Evolutionary conservation across 306 rosid genomes (phyloP).

Genomic region (Acmispon strigosus): DNA sequence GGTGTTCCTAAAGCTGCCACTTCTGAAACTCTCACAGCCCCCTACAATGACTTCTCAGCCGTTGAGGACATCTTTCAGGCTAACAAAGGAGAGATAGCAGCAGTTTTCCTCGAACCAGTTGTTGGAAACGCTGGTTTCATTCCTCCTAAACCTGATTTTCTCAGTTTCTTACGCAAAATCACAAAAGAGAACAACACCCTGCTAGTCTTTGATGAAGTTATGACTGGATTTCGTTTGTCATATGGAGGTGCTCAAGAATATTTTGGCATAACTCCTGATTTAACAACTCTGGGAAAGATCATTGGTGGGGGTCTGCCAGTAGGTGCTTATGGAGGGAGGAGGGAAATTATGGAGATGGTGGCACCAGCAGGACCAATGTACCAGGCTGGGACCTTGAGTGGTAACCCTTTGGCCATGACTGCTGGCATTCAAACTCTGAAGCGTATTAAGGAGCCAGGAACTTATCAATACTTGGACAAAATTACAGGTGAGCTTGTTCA

Average conservation of each 20-base stretch:
- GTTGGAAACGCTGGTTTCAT: slow-evolving; percentile 94
- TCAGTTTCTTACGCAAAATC: slow-evolving; percentile 53
- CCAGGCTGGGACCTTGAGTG: slow-evolving; percentile 93
- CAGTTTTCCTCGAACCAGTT: slow-evolving; percentile 81
- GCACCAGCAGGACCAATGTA: slow-evolving; percentile 98
- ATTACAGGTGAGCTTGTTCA: slow-evolving; percentile 68
- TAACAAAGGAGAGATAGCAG: slow-evolving; percentile 68
- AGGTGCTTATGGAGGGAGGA: slow-evolving; percentile 93
- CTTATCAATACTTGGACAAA: slow-evolving; percentile 64
- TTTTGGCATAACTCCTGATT: slow-evolving; percentile 78
- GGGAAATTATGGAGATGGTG: slow-evolving; percentile 92
- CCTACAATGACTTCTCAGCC: slow-evolving; percentile 64
- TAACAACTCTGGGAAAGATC: slow-evolving; percentile 84
- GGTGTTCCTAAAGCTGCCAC: slow-evolving; percentile 95
- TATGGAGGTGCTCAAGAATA: slow-evolving; percentile 96
- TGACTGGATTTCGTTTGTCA: slow-evolving; percentile 93
- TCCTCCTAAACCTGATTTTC: slow-evolving; percentile 65
- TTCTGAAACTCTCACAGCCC: slow-evolving; percentile 70
- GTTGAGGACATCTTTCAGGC: slow-evolving; percentile 63
- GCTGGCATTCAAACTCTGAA: slow-evolving; percentile 87
- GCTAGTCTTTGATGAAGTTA: slow-evolving; percentile 87
- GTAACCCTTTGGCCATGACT: slow-evolving; percentile 97
- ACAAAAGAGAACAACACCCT: slow-evolving; percentile 64
- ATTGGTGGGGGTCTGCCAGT: slow-evolving; percentile 96
- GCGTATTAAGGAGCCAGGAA: slow-evolving; percentile 76